phyloP scores from a whole-genome alignment of 768 basidiomycete genomes.

The Boletus sensibilis region DNA sequence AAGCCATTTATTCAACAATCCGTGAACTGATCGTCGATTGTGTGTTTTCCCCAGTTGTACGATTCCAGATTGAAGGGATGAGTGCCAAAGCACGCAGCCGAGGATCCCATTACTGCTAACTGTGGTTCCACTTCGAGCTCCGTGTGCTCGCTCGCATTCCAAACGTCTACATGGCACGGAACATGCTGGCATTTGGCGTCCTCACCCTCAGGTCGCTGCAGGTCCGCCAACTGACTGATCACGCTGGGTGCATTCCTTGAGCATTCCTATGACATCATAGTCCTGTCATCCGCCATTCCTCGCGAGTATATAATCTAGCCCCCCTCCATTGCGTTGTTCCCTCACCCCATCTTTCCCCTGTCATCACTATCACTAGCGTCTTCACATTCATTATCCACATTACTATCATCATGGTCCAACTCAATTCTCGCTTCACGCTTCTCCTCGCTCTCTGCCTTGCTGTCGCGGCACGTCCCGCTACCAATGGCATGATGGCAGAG shows the following conservation, averaged over 20 bases:
- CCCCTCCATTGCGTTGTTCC: background rate
- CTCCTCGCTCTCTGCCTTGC: constrained; percentile 31
- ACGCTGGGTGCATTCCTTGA: constrained; percentile 2
- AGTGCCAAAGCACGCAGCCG: background rate
- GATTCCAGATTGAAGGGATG: background rate
- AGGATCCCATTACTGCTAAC: background rate
- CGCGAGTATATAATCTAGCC: constrained; percentile 23
- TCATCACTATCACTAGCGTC: constrained; percentile 14
- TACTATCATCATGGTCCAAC: constrained; percentile 30
- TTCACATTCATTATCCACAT: constrained; percentile 30
- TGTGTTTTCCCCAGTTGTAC: background rate
- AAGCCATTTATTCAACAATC: background rate
- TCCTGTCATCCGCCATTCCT: constrained; percentile 15
- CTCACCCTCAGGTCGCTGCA: background rate
- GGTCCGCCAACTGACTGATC: background rate
- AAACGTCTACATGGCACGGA: background rate
- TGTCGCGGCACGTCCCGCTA: constrained; percentile 15
- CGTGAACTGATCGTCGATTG: background rate
- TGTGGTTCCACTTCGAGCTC: background rate
- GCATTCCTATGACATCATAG: constrained; percentile 17
- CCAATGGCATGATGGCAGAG: constrained; percentile 5
- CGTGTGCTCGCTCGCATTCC: constrained; percentile 1
- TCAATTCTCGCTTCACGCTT: constrained; percentile 28
- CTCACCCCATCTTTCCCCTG: constrained; percentile 5
- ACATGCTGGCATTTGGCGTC: background rate